These are phyloP conservation scores for Pyrus bretschneideri DNA, from an alignment of 306 rosid genomes.

Conservation along the genomic window DNA sequence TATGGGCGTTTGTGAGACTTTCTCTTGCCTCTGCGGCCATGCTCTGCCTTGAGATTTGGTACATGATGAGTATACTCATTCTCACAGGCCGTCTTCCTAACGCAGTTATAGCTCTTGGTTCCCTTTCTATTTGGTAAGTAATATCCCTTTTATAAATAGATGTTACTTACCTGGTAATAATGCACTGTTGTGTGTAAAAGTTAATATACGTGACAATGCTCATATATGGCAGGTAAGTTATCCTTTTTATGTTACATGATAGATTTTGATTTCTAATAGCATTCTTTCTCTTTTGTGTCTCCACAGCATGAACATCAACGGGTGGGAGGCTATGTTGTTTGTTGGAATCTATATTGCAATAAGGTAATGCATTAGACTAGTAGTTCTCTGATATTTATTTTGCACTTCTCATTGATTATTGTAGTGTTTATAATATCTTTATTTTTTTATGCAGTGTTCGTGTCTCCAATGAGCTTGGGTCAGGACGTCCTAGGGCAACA, in stretches of 20 bases:
- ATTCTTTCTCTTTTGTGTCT: not conserved
- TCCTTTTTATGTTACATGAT: not conserved
- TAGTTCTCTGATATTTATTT: too few species aligned
- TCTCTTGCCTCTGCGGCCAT: slow-evolving; percentile 78
- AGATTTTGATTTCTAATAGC: not conserved
- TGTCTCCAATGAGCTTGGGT: slow-evolving; percentile 53
- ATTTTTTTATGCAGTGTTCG: slow-evolving; percentile 31
- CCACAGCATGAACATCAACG: slow-evolving; percentile 21
- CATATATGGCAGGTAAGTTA: not conserved
- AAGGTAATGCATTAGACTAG: slow-evolving; percentile 11
- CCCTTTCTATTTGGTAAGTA: slow-evolving; percentile 50
- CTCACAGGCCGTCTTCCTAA: slow-evolving; percentile 34
- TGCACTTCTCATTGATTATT: not conserved
- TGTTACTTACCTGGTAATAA: not conserved
- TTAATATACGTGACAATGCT: too few species aligned
- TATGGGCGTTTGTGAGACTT: slow-evolving; percentile 67
- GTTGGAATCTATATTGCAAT: slow-evolving; percentile 26
- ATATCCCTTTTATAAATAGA: not conserved
- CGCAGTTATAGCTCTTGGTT: slow-evolving; percentile 43
- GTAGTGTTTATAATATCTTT: not conserved
- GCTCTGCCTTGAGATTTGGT: slow-evolving; percentile 76
- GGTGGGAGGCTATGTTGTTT: slow-evolving; percentile 26
- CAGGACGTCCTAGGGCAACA: slow-evolving; percentile 46
- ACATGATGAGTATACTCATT: slow-evolving; percentile 16
- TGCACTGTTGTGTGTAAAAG: not conserved